Conservation (phyloP, 129 eudicot species). For the Silybum marianum region DNA sequence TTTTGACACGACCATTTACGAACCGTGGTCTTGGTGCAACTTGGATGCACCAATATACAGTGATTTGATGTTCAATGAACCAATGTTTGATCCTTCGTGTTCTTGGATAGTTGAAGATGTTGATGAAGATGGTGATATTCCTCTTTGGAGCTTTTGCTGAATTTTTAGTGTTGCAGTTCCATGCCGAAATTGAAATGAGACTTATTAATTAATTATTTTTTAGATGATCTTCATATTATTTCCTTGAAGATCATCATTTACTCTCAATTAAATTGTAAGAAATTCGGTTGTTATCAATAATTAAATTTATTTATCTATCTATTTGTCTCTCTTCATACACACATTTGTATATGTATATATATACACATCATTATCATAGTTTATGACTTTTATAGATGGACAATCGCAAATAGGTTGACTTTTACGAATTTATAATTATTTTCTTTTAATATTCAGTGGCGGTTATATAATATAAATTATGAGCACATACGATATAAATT, state of each 20-base stretch:
- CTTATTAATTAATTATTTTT: constrained; percentile 22
- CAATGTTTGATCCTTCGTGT: constrained; percentile 49
- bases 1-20: background rate
- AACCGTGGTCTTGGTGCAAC: constrained; percentile 54
- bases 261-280: constrained; percentile 1
- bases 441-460: background rate
- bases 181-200: background rate
- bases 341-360: background rate
- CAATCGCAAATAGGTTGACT: background rate
- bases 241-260: constrained; percentile 27
- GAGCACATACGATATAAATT: background rate
- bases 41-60: constrained; percentile 63
- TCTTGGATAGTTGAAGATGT: constrained; percentile 39
- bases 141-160: constrained; percentile 86
- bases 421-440: background rate
- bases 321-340: background rate
- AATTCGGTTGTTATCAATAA: constrained; percentile 17
- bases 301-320: background rate
- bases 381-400: constrained; percentile 13
- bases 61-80: constrained; percentile 48
- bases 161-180: constrained; percentile 30
- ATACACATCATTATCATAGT: background rate
- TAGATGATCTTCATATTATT: constrained; percentile 27
- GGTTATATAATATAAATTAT: background rate
- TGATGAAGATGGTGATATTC: constrained; percentile 56